Evolutionary conservation across 495 filamentous ascomycete species (phyloP).

Genomic region (Aspergillus incahuasiensis): DNA sequence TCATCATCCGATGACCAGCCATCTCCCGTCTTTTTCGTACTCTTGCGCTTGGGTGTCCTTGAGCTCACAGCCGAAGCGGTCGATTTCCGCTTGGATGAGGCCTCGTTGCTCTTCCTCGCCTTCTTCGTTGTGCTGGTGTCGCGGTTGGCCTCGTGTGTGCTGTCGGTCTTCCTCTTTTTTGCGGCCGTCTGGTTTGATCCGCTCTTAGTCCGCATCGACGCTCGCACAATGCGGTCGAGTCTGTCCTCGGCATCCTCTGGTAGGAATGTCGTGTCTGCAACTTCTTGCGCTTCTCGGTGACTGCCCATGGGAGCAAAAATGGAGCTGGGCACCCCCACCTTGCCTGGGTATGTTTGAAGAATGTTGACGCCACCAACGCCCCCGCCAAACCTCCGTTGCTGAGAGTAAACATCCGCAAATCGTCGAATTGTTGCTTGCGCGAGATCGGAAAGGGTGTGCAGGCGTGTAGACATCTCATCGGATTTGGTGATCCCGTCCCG

Average conservation of each 20-base stretch:
- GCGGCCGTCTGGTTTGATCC: constrained; percentile 21
- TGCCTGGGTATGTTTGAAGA: constrained; percentile 76
- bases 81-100: constrained; percentile 33
- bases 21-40: constrained; percentile 34
- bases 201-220: constrained; percentile 38
- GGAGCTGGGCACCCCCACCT: constrained; percentile 70
- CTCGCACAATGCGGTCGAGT: constrained; percentile 61
- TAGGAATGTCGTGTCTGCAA: constrained; percentile 77
- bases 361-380: constrained; percentile 67
- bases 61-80: constrained; percentile 33
- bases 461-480: constrained; percentile 47
- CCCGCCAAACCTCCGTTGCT: constrained; percentile 45
- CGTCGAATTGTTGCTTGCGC: constrained; percentile 75
- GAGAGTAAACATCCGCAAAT: constrained; percentile 61
- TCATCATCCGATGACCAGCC: constrained; percentile 41
- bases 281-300: constrained; percentile 73
- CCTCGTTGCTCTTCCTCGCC: constrained; percentile 35
- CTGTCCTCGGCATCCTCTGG: constrained; percentile 76
- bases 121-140: constrained; percentile 41
- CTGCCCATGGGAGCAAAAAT: constrained; percentile 71
- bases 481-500: constrained; percentile 65
- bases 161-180: constrained; percentile 49
- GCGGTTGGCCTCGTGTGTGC: constrained; percentile 24
- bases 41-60: constrained; percentile 43
- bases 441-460: constrained; percentile 87